Evolutionary conservation across 2,329 filamentous ascomycete genomes (phyloP), one percentile per base, ranked within the genome.

Genomic region (Dryadomyces quercivorus): DNA sequence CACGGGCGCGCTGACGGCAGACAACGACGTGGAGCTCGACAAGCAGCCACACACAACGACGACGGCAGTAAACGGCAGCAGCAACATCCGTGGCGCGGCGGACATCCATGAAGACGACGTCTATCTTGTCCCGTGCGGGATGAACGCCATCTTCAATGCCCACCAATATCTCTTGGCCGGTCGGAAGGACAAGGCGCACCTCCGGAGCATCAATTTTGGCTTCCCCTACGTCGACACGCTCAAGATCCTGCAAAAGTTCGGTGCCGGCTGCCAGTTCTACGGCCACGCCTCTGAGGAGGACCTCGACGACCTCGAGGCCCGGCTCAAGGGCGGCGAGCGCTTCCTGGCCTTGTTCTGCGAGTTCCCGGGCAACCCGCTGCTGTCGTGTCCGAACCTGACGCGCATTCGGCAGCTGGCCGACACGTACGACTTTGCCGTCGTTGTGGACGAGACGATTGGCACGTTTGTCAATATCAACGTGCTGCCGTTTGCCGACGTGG

Each of bases 171-270:
- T 96, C 51, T 72, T 92, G 58, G 72, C 74, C 52, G 76, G 81
- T 0, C 80, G 84, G 42, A 55, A 55, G 2, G 58, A 59, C 36
- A 82, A 82, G 3, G 71, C 75, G 8, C 65, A 40, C 18, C 57
- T 80, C 57, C 86, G 88, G 68, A 94, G 89, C 67, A 82, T 98
- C 64, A 91, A 86, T 63, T 96, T 89, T 64, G 93, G 93, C n/a
- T 98, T 98, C 62, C 90, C 93, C 0, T 98, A 98, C 62, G 88
- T 96, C 52, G 93, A 98, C 68, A 96, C 93, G 0, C 77, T 97
- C 54, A 98, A 98, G 67, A 88, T 96, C 51, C 73, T 97, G 5
- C 76, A 97, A 66, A 98, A 97, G 67, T 97, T 94, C 67, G 93
- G 92, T 0, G 86, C 90, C 0, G 92, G 92, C 1, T 91, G 85